Percentiles rank a stretch among this genome's conserved stretches.
Evolutionary conservation across 106 monocot species (phyloP).

Genomic region (Acorus gramineus): DNA sequence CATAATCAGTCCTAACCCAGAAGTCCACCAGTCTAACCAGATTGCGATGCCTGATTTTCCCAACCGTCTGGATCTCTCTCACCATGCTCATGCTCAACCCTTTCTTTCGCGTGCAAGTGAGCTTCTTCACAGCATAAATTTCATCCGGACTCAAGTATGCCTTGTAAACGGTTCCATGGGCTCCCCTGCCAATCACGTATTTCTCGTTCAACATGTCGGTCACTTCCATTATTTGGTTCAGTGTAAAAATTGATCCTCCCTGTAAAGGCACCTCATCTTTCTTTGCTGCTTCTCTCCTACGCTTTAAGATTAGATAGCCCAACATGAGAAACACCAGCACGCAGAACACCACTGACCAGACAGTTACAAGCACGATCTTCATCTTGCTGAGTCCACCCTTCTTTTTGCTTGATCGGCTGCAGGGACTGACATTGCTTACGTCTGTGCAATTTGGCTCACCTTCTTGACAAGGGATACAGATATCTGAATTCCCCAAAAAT

Average conservation of each 20-base stretch:
- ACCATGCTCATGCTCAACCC: conserved; percentile 44
- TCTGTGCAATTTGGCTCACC: conserved; percentile 14
- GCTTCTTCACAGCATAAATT: conserved; percentile 75
- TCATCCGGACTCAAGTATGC: conserved; percentile 37
- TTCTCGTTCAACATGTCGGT: conserved; percentile 79
- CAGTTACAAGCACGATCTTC: conserved; percentile 21
- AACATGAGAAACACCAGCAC: conserved; percentile 28
- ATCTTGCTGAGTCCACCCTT: conserved; percentile 15
- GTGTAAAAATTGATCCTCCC: conserved; percentile 59
- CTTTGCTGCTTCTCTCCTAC: conserved; percentile 8
- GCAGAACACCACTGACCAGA: conserved; percentile 29
- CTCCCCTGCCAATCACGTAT: conserved; percentile 59
- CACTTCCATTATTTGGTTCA: conserved; percentile 60
- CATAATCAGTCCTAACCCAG: conserved; percentile 45
- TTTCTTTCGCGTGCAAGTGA: conserved; percentile 20
- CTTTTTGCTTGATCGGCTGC: conserved; percentile 14
- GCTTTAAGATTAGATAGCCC: conserved; percentile 6
- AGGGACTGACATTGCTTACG: conserved; percentile 20
- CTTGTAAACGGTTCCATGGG: conserved; percentile 84
- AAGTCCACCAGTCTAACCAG: conserved; percentile 56
- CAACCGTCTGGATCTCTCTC: conserved; percentile 59
- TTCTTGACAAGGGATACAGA: conserved; percentile 43
- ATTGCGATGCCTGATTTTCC: conserved; percentile 67
- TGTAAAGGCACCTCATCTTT: conserved; percentile 17
- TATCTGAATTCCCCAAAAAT: conserved; percentile 60